These are phyloP conservation scores for Dactylellina haptotyla DNA, from an alignment of 2,329 filamentous ascomycete genomes.

Conservation along the genomic window DNA sequence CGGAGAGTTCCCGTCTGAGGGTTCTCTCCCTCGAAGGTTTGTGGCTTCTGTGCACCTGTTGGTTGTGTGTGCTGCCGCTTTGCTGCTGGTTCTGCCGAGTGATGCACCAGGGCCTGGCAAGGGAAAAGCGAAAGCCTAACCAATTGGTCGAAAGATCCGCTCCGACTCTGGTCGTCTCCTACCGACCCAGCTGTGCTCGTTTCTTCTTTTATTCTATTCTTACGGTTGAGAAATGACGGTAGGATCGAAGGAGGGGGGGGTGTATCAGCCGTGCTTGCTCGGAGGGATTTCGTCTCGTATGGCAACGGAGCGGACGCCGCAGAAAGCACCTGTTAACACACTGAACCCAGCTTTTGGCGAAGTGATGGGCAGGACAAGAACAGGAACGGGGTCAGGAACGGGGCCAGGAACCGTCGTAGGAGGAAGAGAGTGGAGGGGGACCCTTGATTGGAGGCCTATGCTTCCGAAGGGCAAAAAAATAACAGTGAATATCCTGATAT, in stretches of 20 bases:
- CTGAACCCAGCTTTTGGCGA: background rate
- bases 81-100: background rate
- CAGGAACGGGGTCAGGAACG: background rate
- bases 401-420: background rate
- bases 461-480: background rate
- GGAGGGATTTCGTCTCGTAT: slow-evolving; percentile 27
- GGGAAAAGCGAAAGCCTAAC: background rate
- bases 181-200: background rate
- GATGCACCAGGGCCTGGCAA: slow-evolving; percentile 1
- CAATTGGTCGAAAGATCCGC: background rate
- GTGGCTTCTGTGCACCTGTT: no score
- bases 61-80: no score
- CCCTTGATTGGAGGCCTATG: background rate
- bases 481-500: background rate
- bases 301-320: background rate
- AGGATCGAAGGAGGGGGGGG: slow-evolving; percentile 41
- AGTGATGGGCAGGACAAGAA: background rate
- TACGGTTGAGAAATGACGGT: slow-evolving; percentile 27
- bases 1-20: no score
- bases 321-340: no score
- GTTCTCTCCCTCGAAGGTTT: no score
- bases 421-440: background rate
- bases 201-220: slow-evolving; percentile 1
- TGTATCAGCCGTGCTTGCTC: slow-evolving; percentile 30
- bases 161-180: background rate